A percentile compares a stretch with the other conserved stretches of the same genome.
These are phyloP conservation scores for Dendrostoma leiphaemia DNA, from an alignment of 2,329 filamentous ascomycete genomes.

Conservation along the genomic window DNA sequence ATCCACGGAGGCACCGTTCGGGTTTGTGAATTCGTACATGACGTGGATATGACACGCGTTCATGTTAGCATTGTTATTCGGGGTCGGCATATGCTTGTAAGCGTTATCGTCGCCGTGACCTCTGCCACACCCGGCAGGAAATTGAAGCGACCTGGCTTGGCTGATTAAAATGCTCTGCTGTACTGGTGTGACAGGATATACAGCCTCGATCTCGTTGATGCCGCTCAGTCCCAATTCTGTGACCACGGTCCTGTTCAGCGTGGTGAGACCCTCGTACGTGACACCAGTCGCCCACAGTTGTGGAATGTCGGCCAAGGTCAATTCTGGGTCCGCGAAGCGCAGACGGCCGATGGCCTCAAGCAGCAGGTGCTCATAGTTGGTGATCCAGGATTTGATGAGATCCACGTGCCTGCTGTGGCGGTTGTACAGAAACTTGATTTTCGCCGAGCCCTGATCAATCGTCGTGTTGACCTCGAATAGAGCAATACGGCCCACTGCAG, in stretches of 20 bases:
- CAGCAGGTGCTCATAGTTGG: conserved; percentile 44
- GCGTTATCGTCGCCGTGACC: background rate
- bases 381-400: conserved; percentile 45
- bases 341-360: conserved; percentile 42
- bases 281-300: conserved; percentile 37
- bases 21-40: conserved; percentile 46
- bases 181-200: conserved; percentile 45
- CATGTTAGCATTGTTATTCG: conserved; percentile 22
- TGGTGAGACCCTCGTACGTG: conserved; percentile 43
- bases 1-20: conserved; percentile 37
- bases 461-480: conserved; percentile 50
- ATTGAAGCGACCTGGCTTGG: conserved; percentile 32
- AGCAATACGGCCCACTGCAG: conserved; percentile 45
- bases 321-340: conserved; percentile 39
- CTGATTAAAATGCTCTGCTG: conserved; percentile 50
- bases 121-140: conserved; percentile 1
- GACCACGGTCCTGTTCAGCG: conserved; percentile 41
- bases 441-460: conserved; percentile 43
- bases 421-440: conserved; percentile 46
- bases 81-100: conserved; percentile 5
- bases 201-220: conserved; percentile 45
- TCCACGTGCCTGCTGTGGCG: conserved; percentile 38
- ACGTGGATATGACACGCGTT: conserved; percentile 43
- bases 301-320: conserved; percentile 50
- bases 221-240: conserved; percentile 38